A percentile compares a stretch with the other conserved stretches of the same genome.
phyloP scores from a whole-genome alignment of 805 yeast species.

The Yarrowia bubula region DNA sequence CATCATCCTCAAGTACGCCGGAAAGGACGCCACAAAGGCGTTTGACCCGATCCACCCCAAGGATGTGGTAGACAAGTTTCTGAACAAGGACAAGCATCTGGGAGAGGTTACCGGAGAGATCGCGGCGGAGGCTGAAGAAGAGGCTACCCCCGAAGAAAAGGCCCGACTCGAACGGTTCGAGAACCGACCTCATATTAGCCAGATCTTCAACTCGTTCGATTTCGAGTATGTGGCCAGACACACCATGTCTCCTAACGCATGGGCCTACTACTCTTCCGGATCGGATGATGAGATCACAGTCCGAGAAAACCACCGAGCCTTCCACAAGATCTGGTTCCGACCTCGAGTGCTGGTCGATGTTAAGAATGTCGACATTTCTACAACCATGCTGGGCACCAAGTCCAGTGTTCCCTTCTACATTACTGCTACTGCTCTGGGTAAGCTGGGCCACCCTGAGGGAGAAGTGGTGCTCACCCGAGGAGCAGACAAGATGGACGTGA shows the following conservation, averaged over 20 bases:
- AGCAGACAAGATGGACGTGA: slow-evolving; percentile 65
- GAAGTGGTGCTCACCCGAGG: slow-evolving; percentile 82
- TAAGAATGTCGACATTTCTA: slow-evolving; percentile 61
- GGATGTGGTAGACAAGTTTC: slow-evolving; percentile 69
- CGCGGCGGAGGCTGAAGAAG: slow-evolving; percentile 37
- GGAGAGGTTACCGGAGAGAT: slow-evolving; percentile 47
- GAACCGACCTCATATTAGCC: slow-evolving; percentile 65
- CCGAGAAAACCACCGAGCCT: slow-evolving; percentile 88
- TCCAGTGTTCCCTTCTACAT: slow-evolving; percentile 79
- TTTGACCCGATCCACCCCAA: slow-evolving; percentile 89
- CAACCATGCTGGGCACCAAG: slow-evolving; percentile 71
- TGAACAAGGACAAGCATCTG: slow-evolving; percentile 58
- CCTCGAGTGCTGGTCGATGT: slow-evolving; percentile 85
- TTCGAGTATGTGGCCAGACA: slow-evolving; percentile 83
- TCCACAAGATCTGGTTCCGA: slow-evolving; percentile 81
- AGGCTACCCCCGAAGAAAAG: slow-evolving; percentile 45
- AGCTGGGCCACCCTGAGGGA: slow-evolving; percentile 90
- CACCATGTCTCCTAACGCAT: slow-evolving; percentile 72
- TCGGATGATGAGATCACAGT: slow-evolving; percentile 89
- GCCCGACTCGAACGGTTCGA: slow-evolving; percentile 46
- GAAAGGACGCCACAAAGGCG: slow-evolving; percentile 76
- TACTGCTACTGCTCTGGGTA: slow-evolving; percentile 90
- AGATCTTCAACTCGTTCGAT: slow-evolving; percentile 75
- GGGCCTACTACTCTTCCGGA: slow-evolving; percentile 92
- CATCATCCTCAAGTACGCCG: slow-evolving; percentile 57